Percentiles rank a stretch among this genome's conserved stretches.
phyloP scores from a whole-genome alignment of 148 eudicot species.

The Silene conica region DNA sequence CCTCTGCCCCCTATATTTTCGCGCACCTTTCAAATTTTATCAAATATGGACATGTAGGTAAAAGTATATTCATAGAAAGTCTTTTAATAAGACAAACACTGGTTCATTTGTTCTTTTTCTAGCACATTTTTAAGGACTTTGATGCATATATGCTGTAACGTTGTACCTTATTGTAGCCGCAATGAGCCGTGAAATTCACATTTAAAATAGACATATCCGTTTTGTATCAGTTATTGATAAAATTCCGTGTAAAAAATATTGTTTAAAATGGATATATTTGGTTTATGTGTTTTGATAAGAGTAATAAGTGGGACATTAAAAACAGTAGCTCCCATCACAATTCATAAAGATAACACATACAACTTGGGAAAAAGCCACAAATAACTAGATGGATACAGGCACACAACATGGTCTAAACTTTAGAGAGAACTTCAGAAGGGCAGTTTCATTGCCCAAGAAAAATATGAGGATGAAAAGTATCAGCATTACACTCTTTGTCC shows the following conservation, averaged over 20 bases:
- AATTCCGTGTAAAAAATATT: too few species aligned
- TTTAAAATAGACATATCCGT: too few species aligned
- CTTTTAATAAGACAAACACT: slow-evolving; percentile 6
- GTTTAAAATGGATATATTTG: too few species aligned
- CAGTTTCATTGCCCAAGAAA: neutral
- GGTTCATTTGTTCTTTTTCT: too few species aligned
- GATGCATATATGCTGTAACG: too few species aligned
- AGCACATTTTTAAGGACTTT: too few species aligned
- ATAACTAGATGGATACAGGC: slow-evolving; percentile 1
- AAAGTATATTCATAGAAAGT: neutral
- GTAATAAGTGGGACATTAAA: too few species aligned
- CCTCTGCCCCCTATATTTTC: neutral
- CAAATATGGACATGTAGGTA: slow-evolving; percentile 5
- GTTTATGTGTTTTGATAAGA: too few species aligned
- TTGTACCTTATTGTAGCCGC: too few species aligned
- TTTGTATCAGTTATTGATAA: too few species aligned
- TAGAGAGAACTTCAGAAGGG: neutral
- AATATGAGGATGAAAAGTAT: neutral
- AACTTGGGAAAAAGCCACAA: neutral
- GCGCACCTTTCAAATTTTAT: neutral
- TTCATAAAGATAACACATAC: neutral
- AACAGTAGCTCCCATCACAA: too few species aligned
- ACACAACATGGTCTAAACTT: neutral
- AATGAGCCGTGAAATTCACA: too few species aligned
- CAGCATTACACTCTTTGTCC: neutral